Base-by-base conservation (phyloP, 2,329 filamentous ascomycete genomes). In the Xylariaceae sp. region DNA sequence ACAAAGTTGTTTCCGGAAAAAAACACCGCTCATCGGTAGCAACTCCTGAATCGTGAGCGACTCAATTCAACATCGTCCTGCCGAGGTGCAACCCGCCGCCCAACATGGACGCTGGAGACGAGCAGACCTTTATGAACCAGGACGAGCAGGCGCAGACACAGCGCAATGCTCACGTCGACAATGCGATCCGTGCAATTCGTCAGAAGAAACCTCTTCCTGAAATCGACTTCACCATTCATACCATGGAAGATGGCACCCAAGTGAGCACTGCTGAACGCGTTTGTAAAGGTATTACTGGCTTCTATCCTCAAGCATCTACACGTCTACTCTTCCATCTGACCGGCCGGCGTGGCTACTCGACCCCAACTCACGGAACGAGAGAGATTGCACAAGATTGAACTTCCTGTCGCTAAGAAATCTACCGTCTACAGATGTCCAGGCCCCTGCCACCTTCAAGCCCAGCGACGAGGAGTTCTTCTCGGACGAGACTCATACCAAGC, bases 171-270 rank as follows among this genome's bases (percentile, higher is more conserved):
- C 84, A 88, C 72, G 81, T 96, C 70, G 90, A 96, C 76, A 92
- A 90, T 83, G 88, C 89, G 65, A 87, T 92, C 69, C 89, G 89
- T 72, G 94, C 94, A 58, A 91, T 99, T 68, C 85, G 86, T 72
- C 85, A 96, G 67, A 97, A 97, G 86, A 92, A 88, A 78, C 91
- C 92, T 52, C 81, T 95, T 49, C 94, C 94, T 55, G 92, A 97
- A 80, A 97, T 99, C 68, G 94, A 99, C 78, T 99, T 99, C 73
- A 95, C 90, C 54, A 85, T 99, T 69, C 94, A 99, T 74, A 94
- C 88, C 60, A 96, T 97, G 92, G 94, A 99, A 73, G 94, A 99
- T 79, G 90, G 89, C 69, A 86, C 83, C 51, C 90, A 96, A 76
- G 94, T 99, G 71, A 97, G 84, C 83, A 99, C 94, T 59, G 76